Base-by-base conservation (phyloP, 805 yeast genomes). In the Grigorovia transvaalensis region DNA sequence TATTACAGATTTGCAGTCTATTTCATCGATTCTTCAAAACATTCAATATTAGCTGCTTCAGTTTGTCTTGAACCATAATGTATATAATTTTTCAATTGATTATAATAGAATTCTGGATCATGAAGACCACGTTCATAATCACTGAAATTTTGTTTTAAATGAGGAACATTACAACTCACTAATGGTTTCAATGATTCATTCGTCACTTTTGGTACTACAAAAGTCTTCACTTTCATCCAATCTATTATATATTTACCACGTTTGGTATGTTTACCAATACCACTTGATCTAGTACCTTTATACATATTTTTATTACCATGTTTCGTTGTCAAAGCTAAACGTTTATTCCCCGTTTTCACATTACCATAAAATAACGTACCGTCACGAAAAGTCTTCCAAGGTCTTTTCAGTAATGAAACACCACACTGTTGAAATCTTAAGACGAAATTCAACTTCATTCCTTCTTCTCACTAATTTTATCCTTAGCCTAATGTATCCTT, bases 231-330 rank as follows among this genome's bases (percentile, higher is more conserved):
- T 64, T 84, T 88, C 46, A 71, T 69, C 88, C 95, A 91, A 71
- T 87, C 78, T 55, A 93, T 78, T 7, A 79, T 73, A 68, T 88
- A 93, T 20, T 79, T 77, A 50, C 96, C 97, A 54, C 74, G 76
- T 40, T 75, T 73, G 50, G 93, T 85, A 64, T 84, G 80, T 50
- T 74, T 75, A 66, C 99, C 99, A 56, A 88, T 80, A 68, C 97
- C 97, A 2, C 95, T 79, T 5, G 99, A 87, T 53, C 97, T 80
- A 20, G 98, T 93, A 74, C 99, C 99, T 69, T 93, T 93, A 73
- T 93, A 93, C 71, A 76, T 86, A 60, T 86, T 84, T 73, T 90
- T 89, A 71, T 93, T 91, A 62, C 99, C 98, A 66, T 88, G 88
- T 63, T 93, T 93, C 20, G 96, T 84, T 20, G 96, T 85, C 60